phyloP scores from a whole-genome alignment of 805 yeast genomes.

The Metahyphopichia silvanorum region DNA sequence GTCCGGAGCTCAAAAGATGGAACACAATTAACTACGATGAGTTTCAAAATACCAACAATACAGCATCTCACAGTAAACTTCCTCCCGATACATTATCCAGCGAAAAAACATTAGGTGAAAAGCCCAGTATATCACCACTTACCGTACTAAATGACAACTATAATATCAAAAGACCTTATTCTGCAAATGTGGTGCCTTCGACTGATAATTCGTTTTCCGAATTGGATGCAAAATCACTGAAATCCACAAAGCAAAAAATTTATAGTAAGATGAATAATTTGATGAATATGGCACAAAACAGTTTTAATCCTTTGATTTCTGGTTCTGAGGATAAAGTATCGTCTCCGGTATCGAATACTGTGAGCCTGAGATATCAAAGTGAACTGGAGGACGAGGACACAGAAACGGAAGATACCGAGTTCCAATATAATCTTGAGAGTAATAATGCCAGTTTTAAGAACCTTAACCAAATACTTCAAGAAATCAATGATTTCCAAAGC shows the following conservation, averaged over 20 bases:
- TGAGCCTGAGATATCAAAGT: slow-evolving; percentile 15
- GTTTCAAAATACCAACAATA: too few relatives aligned
- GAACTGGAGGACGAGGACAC: slow-evolving; percentile 20
- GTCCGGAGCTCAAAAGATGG: slow-evolving; percentile 13
- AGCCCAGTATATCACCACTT: slow-evolving; percentile 21
- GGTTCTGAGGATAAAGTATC: neutral
- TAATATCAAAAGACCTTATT: slow-evolving; percentile 18
- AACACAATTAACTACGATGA: slow-evolving; percentile 9
- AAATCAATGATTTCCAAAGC: slow-evolving; percentile 28
- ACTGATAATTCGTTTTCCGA: slow-evolving; percentile 18
- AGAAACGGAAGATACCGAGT: slow-evolving; percentile 5
- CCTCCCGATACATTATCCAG: too few relatives aligned
- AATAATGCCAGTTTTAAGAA: slow-evolving; percentile 1
- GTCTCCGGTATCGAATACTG: neutral
- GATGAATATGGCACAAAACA: slow-evolving; percentile 12
- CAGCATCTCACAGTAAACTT: too few relatives aligned
- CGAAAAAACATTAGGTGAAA: too few relatives aligned
- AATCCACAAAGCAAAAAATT: slow-evolving; percentile 8
- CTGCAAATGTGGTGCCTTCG: slow-evolving; percentile 5
- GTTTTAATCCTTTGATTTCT: slow-evolving; percentile 12
- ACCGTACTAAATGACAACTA: slow-evolving; percentile 25
- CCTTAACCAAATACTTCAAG: slow-evolving; percentile 16
- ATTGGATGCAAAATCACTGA: slow-evolving; percentile 2
- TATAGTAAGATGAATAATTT: slow-evolving; percentile 13
- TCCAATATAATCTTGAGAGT: slow-evolving; percentile 1